phyloP scores from a whole-genome alignment of 495 filamentous ascomycete genomes.

The Cairneyella variabilis region DNA sequence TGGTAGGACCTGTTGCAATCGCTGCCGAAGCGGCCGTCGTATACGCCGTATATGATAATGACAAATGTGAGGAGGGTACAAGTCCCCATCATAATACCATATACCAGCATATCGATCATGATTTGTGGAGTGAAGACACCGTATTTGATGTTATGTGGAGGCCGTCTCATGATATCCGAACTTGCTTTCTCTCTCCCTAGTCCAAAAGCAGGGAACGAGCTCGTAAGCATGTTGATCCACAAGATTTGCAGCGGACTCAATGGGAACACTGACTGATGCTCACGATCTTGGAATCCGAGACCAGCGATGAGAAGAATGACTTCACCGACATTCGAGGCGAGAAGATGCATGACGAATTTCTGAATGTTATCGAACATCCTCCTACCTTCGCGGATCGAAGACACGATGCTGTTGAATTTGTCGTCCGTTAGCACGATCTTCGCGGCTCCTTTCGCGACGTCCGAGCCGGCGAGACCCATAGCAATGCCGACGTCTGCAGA shows the following conservation, averaged over 20 bases:
- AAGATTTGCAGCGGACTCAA: constrained; percentile 65
- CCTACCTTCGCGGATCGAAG: constrained; percentile 63
- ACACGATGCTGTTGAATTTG: constrained; percentile 63
- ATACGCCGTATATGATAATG: constrained; percentile 58
- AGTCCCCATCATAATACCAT: constrained; percentile 61
- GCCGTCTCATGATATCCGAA: constrained; percentile 60
- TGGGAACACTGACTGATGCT: constrained; percentile 62
- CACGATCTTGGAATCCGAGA: constrained; percentile 61
- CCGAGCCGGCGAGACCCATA: constrained; percentile 80
- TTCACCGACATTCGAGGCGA: constrained; percentile 67
- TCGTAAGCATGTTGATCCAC: constrained; percentile 73
- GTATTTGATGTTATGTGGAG: constrained; percentile 56
- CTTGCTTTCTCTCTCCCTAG: constrained; percentile 64
- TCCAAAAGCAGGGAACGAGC: constrained; percentile 64
- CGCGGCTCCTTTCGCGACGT: constrained; percentile 83
- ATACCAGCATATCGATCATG: constrained; percentile 67
- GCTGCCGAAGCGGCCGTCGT: constrained; percentile 54
- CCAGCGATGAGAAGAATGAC: constrained; percentile 63
- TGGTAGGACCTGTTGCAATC: constrained; percentile 59
- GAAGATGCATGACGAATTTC: constrained; percentile 68
- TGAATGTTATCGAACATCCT: constrained; percentile 75
- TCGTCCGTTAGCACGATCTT: constrained; percentile 88
- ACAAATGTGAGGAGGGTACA: constrained; percentile 61
- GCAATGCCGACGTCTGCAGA: constrained; percentile 81
- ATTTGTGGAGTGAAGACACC: constrained; percentile 68